These are phyloP conservation scores for Sporobolomyces roseus DNA, from an alignment of 768 basidiomycete species.

Conservation along the genomic window DNA sequence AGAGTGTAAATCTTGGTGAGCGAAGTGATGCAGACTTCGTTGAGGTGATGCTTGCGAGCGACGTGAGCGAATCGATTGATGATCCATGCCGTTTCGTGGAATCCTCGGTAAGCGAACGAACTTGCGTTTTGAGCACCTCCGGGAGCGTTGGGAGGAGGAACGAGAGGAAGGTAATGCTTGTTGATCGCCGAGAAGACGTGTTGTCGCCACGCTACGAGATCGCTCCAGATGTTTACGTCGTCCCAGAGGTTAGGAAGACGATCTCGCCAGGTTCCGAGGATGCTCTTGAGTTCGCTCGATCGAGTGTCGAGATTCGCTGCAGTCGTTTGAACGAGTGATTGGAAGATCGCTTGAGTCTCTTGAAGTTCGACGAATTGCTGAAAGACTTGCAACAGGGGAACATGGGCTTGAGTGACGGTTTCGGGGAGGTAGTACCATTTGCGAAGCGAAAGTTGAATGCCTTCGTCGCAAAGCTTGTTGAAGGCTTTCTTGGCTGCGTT, in stretches of 20 bases:
- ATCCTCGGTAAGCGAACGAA: constrained; percentile 84
- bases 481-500: constrained; percentile 61
- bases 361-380: constrained; percentile 98
- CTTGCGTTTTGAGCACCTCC: constrained; percentile 53
- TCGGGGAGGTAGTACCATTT: constrained; percentile 91
- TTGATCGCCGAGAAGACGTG: constrained; percentile 98
- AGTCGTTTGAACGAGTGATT: constrained; percentile 77
- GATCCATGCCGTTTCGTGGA: constrained; percentile 99
- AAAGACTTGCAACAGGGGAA: constrained; percentile 92
- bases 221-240: constrained; percentile 97
- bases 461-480: constrained; percentile 81
- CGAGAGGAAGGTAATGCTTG: constrained; percentile 88
- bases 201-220: constrained; percentile 98
- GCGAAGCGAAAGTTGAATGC: constrained; percentile 89
- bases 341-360: constrained; percentile 87
- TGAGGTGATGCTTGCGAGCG: constrained; percentile 89
- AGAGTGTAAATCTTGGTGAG: constrained; percentile 97
- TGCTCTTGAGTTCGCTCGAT: constrained; percentile 90
- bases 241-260: constrained; percentile 91
- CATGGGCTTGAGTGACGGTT: constrained; percentile 82
- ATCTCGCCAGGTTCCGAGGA: constrained; percentile 94
- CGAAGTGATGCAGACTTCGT: constrained; percentile 91
- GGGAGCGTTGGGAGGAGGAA: constrained; percentile 52
- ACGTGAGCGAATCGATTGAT: constrained; percentile 99
- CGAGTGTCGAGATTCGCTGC: constrained; percentile 88